Evolutionary conservation across 75 land plant species (phyloP).

Genomic region (Azolla pinnata): DNA sequence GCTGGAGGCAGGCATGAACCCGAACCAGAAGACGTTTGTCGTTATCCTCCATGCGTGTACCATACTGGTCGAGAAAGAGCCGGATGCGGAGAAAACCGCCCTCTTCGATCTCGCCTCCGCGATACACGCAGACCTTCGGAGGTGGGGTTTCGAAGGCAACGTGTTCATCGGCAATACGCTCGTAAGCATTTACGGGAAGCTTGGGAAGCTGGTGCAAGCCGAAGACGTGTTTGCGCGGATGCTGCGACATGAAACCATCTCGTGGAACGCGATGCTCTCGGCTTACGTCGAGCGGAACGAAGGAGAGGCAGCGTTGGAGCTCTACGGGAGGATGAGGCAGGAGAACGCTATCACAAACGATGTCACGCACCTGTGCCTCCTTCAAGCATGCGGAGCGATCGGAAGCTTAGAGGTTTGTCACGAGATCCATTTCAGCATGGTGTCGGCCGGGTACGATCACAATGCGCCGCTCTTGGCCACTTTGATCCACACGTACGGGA

Average conservation of each 20-base stretch:
- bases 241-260: slow-evolving; percentile 17
- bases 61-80: background rate
- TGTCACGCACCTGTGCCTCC: slow-evolving; percentile 17
- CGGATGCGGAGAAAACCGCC: background rate
- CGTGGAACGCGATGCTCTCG: slow-evolving; percentile 33
- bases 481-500: background rate
- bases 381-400: slow-evolving; percentile 10
- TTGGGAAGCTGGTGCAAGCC: slow-evolving; percentile 19
- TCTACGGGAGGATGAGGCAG: slow-evolving; percentile 20
- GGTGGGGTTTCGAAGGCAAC: slow-evolving; percentile 13
- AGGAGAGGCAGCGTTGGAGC: slow-evolving; percentile 16
- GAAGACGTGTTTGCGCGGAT: slow-evolving; percentile 15
- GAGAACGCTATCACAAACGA: slow-evolving; percentile 19
- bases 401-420: no score
- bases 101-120: slow-evolving; percentile 11
- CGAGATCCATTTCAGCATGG: no score
- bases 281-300: slow-evolving; percentile 23
- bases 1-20: slow-evolving; percentile 14
- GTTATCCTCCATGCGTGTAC: slow-evolving; percentile 7
- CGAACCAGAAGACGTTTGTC: slow-evolving; percentile 13
- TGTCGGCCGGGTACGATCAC: no score
- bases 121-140: slow-evolving; percentile 14
- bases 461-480: no score
- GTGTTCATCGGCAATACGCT: slow-evolving; percentile 13
- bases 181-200: slow-evolving; percentile 33